Evolutionary conservation across 495 filamentous ascomycete species (phyloP), one percentile per base, ranked within the genome.

Genomic region (Penicillium paradoxum): DNA sequence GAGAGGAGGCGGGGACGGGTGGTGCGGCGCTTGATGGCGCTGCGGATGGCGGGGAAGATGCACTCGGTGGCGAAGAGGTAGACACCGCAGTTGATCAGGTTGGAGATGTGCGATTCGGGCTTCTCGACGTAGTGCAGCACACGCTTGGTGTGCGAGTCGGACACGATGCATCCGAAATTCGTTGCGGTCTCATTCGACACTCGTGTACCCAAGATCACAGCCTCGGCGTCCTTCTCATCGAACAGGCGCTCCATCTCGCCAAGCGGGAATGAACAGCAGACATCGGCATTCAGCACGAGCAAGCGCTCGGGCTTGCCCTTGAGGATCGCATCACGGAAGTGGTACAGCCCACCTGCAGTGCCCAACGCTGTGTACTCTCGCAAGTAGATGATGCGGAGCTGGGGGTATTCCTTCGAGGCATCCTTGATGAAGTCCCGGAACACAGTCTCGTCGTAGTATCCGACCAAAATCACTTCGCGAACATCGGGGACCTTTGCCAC

Each of bases 61-160:
- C 85, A 88, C 56, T 97, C 90, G 61, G 92, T 91, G 21, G 86
- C 78, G 73, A 99, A 99, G 44, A 99, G 86, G 72, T 99, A 99
- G 54, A 99, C 95, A 50, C 93, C 93, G 70, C 93, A 97, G 79
- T 99, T 99, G 81, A 99, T 99, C 44, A 99, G 79, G 70, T 97
- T 97, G 51, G 89, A 95, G 71, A 99, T 97, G 73, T 96, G 89
- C 42, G 89, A 93, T 71, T 99, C 93, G 53, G 93, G 93, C 78
- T 97, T 97, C 81, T 99, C 93, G 70, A 99, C 93, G 73, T 99
- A 99, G 77, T 99, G 93, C 40, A 97, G 85, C 42, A 99, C 93
- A 44, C 91, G 89, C 70, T 91, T 91, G 63, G 89, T 96, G 73
- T 96, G 89, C 11, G 90, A 78, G 66, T 99, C 95, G 39, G 89